These are phyloP conservation scores for Geosmithia flava DNA, from an alignment of 2,329 filamentous ascomycete genomes.

Conservation along the genomic window DNA sequence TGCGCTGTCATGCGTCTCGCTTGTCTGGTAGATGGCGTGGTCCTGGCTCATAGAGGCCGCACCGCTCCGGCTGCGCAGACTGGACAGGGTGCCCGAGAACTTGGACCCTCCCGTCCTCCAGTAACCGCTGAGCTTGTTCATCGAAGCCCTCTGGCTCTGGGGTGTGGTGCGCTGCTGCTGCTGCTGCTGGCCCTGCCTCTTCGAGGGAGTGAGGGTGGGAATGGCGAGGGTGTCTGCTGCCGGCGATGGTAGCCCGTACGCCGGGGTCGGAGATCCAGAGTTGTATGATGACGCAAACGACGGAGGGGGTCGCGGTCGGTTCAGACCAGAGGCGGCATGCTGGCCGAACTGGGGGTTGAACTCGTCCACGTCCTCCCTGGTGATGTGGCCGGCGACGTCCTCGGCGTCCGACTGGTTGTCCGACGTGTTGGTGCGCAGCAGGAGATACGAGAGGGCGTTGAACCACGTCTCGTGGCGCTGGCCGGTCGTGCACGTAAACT, in stretches of 20 bases:
- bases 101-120: conserved; percentile 35
- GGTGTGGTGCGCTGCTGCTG: conserved; percentile 1
- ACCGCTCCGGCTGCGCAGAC: conserved; percentile 36
- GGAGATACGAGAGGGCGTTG: conserved; percentile 87
- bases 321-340: conserved; percentile 16
- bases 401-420: conserved; percentile 52
- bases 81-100: conserved; percentile 36
- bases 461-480: conserved; percentile 98
- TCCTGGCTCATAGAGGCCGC: conserved; percentile 7
- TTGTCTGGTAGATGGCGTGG: conserved; percentile 43
- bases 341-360: conserved; percentile 57
- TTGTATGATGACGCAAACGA: conserved; percentile 60
- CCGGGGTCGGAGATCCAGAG: conserved; percentile 49
- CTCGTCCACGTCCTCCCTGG: conserved; percentile 56
- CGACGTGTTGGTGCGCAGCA: conserved; percentile 56
- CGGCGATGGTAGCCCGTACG: conserved; percentile 12
- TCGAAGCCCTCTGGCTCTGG: conserved; percentile 24
- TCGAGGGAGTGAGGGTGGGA: conserved; percentile 43
- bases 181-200: conserved; percentile 22
- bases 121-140: conserved; percentile 49
- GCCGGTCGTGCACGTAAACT: conserved; percentile 88
- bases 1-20: conserved; percentile 60
- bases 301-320: conserved; percentile 39
- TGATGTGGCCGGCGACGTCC: conserved; percentile 43
- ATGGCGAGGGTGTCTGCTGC: conserved; percentile 30